Base-by-base conservation (phyloP, 208 protist genomes). In the Leishmania tarentolae region DNA sequence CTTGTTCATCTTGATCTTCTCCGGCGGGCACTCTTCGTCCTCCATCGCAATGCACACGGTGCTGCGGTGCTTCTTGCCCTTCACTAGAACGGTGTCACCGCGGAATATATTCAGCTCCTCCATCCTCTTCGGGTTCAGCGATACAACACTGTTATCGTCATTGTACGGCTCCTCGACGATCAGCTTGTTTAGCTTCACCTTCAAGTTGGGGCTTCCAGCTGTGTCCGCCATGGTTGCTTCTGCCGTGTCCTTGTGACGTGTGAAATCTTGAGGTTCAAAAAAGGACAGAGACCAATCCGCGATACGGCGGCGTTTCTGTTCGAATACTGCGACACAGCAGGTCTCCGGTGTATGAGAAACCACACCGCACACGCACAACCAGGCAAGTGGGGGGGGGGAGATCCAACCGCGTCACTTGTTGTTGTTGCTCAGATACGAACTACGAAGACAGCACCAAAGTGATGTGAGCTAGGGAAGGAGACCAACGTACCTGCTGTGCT, bases 1-100 rank as follows among this genome's bases (percentile, higher is more conserved):
- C 87, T 99, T 99, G 94, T 99, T 99, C 88, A 99, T 99, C 81
- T 97, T 96, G 84, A 99, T 99, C 88, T 99, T 99, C 70, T 91
- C 96, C 53, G 99, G 98, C 76, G 83, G 86, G 79, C 91, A 98
- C 44, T 91, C 91, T 68, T 99, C 98, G 78, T 99, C 98, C 44
- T 96, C 87, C 73, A 99, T 91, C 15, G 99, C 99, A 78, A 99
- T 98, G 87, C 95, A 99, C 52, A 99, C 88, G 35, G 99, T 99
- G 87, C 98, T 98, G 78, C 96, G 94, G 78, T 98, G 91, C 78
- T 99, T 99, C 91, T 99, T 99, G 59, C 99, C 99, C 87, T 99
- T 99, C 46, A 99, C 82, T 24, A 99, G 85, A 46, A 99, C 95
- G 1, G 96, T 98, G 88, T 99, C 99, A 68, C 99, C 99, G 82